A percentile compares a stretch with the other conserved stretches of the same genome.
phyloP scores from a whole-genome alignment of 768 basidiomycete species.

The Tulasnella sp. region DNA sequence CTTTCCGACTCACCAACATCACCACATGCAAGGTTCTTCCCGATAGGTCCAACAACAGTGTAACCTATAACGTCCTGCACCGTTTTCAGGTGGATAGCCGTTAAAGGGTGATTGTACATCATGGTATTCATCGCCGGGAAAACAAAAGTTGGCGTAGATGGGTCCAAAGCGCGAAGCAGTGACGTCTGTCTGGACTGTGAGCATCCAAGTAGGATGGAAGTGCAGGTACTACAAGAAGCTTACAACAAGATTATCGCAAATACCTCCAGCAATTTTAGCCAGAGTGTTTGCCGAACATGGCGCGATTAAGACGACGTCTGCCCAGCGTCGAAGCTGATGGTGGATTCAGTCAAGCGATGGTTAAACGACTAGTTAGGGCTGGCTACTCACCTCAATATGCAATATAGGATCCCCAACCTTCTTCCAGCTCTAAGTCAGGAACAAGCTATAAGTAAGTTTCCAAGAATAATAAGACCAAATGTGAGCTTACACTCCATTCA shows the following conservation, averaged over 20 bases:
- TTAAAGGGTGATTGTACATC: conserved; percentile 95
- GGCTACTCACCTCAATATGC: conserved; percentile 82
- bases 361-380: background rate
- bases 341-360: background rate
- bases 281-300: conserved; percentile 98
- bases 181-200: conserved; percentile 42
- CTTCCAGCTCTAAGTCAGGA: conserved; percentile 54
- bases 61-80: conserved; percentile 76
- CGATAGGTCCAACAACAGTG: conserved; percentile 78
- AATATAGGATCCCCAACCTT: conserved; percentile 87
- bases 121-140: conserved; percentile 99
- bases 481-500: conserved; percentile 77
- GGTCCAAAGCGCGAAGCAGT: conserved; percentile 75
- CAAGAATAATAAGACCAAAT: background rate
- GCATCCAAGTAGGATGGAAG: background rate
- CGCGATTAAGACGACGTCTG: conserved; percentile 89
- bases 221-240: conserved; percentile 32
- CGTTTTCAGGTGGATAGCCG: conserved; percentile 72
- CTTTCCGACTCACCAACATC: conserved; percentile 63
- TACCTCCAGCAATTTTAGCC: conserved; percentile 82
- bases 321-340: conserved; percentile 60
- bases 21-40: conserved; percentile 85
- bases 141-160: conserved; percentile 79
- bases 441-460: background rate
- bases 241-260: conserved; percentile 89